Base-by-base conservation (phyloP, 129 eudicot genomes). In the Apium graveolens region DNA sequence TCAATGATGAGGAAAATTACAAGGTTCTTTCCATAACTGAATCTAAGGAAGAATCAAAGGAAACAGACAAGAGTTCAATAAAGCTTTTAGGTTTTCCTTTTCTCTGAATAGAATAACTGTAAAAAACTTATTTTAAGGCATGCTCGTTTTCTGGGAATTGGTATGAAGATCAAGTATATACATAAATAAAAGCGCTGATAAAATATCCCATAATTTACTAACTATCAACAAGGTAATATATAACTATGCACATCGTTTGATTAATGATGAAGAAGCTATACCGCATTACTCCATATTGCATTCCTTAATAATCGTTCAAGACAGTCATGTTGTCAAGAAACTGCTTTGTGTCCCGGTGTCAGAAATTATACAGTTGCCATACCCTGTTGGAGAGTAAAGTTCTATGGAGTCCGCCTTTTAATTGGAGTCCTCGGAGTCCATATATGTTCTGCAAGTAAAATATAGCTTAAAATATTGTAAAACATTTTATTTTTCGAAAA, bases 241-340 rank as follows among this genome's bases (percentile, higher is more conserved):
- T 44, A 44, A 57, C 16, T 57, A 57, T 11, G 26, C n/a, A 2
- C 26, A 7, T 51, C 62, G 27, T 51, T 51, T 24, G 62, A 55
- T 55, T 27, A 26, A 48, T 74, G 51, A 72, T 45, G 29, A 77
- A 34, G 49, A 44, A 74, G 68, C 68, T 21, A 76, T 4, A 35
- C 82, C 78, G 3, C 48, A 44, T 12, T 44, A 16, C 48, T 44
- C 84, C 84, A 76, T 57, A 63, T 27, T 43, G 85, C 82, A 85
- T 80, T 78, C 66, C 77, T 82, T 81, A 34, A 77, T 75, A 31
- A 10, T 80, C 65, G 80, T 60, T 49, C 17, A 62, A 78, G 74
- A 78, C 27, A 16, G 3, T 7, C 10, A 42, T 39, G 1, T 42
- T 9, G 21, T 12, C 49, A 39, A 37, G 74, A n/a, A 74, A 35